Evolutionary conservation across 1,139 yeast genomes (phyloP).

Genomic region (Kurtzmaniella quercitrusa): DNA sequence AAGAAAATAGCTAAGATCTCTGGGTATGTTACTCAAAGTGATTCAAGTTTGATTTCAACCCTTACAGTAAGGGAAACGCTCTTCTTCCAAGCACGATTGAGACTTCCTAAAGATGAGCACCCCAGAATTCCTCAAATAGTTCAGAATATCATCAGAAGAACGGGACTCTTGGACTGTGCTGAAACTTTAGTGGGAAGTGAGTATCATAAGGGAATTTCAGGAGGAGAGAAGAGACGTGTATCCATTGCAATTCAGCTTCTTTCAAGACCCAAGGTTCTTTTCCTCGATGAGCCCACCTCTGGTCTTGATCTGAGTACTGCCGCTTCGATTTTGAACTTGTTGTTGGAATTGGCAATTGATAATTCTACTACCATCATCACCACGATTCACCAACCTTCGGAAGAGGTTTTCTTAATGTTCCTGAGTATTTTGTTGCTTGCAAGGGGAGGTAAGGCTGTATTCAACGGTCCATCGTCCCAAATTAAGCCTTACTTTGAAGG

Average conservation of each 20-base stretch:
- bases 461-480: constrained; percentile 46
- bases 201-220: constrained; percentile 71
- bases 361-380: constrained; percentile 68
- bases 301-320: constrained; percentile 85
- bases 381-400: constrained; percentile 84
- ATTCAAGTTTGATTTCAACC: constrained; percentile 63
- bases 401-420: constrained; percentile 57
- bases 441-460: constrained; percentile 69
- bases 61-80: constrained; percentile 78
- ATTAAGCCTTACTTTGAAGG: constrained; percentile 39
- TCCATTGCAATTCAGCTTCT: constrained; percentile 77
- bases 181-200: constrained; percentile 75
- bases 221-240: constrained; percentile 83
- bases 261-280: constrained; percentile 64
- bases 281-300: constrained; percentile 86
- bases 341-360: constrained; percentile 50
- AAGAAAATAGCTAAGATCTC: constrained; percentile 50
- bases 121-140: constrained; percentile 31
- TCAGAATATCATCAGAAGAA: constrained; percentile 54
- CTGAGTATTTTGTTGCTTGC: constrained; percentile 67
- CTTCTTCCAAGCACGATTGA: constrained; percentile 63
- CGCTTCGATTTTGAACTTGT: constrained; percentile 58
- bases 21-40: constrained; percentile 75
- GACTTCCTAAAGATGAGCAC: constrained; percentile 44
- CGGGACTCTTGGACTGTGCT: constrained; percentile 76